A percentile compares a stretch with the other conserved stretches of the same genome.
Evolutionary conservation across 768 basidiomycete species (phyloP).

Genomic region (Lactifluus pinguis): DNA sequence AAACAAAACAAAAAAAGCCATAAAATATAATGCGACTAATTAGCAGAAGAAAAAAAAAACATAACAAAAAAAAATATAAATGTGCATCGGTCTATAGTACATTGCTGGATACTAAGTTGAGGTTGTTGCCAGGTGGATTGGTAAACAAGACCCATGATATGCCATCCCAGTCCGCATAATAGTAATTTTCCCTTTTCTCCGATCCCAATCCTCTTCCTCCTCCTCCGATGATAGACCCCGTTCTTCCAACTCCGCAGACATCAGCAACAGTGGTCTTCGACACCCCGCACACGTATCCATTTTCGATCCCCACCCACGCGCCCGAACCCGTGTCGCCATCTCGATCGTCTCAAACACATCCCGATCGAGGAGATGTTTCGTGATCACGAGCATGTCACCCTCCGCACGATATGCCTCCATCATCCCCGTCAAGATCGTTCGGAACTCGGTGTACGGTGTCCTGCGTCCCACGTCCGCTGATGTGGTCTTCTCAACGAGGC

Average conservation of each 20-base stretch:
- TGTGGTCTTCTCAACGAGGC: constrained; percentile 67
- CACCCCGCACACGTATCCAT: constrained; percentile 45
- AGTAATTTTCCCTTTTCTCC: constrained; percentile 26
- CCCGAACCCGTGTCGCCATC: constrained; percentile 45
- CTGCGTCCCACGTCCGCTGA: constrained; percentile 37
- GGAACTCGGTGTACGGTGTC: constrained; percentile 82
- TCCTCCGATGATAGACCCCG: background rate
- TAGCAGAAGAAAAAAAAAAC: background rate
- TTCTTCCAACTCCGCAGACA: constrained; percentile 13
- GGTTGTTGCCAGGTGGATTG: constrained; percentile 5
- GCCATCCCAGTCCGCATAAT: constrained; percentile 52
- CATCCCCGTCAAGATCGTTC: constrained; percentile 89
- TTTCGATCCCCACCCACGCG: constrained; percentile 52
- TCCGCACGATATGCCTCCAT: constrained; percentile 89
- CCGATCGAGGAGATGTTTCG: constrained; percentile 68
- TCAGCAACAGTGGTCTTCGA: constrained; percentile 42
- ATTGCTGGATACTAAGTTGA: constrained; percentile 21
- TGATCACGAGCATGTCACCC: constrained; percentile 80
- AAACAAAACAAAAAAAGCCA: too few relatives aligned
- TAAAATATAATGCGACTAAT: too few relatives aligned
- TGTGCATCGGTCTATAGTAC: constrained; percentile 23
- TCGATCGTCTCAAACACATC: constrained; percentile 75
- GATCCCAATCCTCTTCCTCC: constrained; percentile 9
- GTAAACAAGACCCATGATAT: constrained; percentile 43
- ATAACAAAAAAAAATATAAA: background rate